Evolutionary conservation across 2,329 filamentous ascomycete species (phyloP), one percentile per base, ranked within the genome.

Genomic region (Claviceps digitariae): DNA sequence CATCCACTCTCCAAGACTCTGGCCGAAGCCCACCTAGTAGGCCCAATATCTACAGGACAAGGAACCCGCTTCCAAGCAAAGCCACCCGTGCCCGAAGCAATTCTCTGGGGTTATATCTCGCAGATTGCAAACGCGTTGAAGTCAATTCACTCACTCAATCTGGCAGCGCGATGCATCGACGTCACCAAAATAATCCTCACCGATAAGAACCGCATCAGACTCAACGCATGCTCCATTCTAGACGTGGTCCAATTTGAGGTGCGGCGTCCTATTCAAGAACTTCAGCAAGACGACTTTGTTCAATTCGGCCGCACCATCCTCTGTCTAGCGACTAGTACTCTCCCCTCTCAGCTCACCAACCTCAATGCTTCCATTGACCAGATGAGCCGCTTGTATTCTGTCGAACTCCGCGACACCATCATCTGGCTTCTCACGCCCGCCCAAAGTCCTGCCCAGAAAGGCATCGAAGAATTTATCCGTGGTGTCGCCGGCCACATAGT

Each of bases 1-100:
- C 87, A 93, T 63, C 91, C 93, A 1, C 76, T 93, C 21, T 88
- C 91, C 2, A 94, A 93, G 68, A 95, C 91, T 0, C 77, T 98
- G 25, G 81, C 85, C 36, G 91, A 97, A 63, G 81, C 87, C 61
- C 87, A 96, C 62, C 82, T 90, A 57, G 61, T 25, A 45, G 13
- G 72, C 23, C 52, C 67, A 13, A 63, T 54, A 20, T 63, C 55
- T 17, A 54, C 64, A 63, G 66, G 65, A 58, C 68, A 69, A 65
- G 68, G 67, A 66, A 75, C 54, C 65, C 73, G 72, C 54, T 74
- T 66, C 60, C 71, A 67, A 58, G 68, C 63, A 61, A 78, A 70
- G 63, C 60, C 68, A 1, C 66, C 72, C 2, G 69, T 90, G 23
- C 69, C 80, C 2, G 91, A 97, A 67, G 80, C 83, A 53, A 76